phyloP scores from a whole-genome alignment of 768 basidiomycete species.

The Chalciporus sphaerocephalus region DNA sequence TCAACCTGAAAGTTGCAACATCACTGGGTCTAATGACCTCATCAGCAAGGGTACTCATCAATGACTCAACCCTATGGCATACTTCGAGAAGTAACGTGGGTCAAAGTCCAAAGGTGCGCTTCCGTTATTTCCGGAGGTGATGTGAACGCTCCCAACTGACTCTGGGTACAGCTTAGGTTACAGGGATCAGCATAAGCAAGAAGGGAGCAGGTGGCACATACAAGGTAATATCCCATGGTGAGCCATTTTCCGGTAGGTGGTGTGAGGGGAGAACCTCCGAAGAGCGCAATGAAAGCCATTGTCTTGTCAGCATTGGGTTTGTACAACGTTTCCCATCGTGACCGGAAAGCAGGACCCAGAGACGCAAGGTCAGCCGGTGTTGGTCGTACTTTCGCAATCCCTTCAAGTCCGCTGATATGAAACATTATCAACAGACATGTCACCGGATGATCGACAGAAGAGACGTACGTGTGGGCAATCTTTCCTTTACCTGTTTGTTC shows the following conservation, averaged over 20 bases:
- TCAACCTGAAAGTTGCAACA: conserved; percentile 44
- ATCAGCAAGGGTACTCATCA: no score
- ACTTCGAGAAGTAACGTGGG: no score
- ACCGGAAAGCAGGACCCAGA: conserved; percentile 42
- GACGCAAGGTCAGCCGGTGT: conserved; percentile 43
- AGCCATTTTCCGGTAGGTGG: no score
- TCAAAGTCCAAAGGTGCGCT: conserved; percentile 42
- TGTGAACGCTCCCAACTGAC: conserved; percentile 45
- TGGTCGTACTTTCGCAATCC: conserved; percentile 52
- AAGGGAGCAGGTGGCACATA: no score
- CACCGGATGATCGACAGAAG: not conserved
- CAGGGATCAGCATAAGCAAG: no score
- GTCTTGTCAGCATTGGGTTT: conserved; percentile 51
- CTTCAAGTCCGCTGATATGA: conserved; percentile 44
- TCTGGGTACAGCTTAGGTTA: conserved; percentile 46
- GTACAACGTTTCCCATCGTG: conserved; percentile 51
- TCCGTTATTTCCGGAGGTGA: conserved; percentile 37
- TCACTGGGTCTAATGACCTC: conserved; percentile 45
- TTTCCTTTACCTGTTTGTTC: conserved; percentile 38
- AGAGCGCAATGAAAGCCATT: conserved; percentile 43
- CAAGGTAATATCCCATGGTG: no score
- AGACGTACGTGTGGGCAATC: conserved; percentile 56
- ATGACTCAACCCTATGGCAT: no score
- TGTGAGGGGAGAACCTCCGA: no score
- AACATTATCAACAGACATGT: not conserved